Evolutionary conservation across 805 yeast genomes (phyloP).

Genomic region (Candida chilensis): DNA sequence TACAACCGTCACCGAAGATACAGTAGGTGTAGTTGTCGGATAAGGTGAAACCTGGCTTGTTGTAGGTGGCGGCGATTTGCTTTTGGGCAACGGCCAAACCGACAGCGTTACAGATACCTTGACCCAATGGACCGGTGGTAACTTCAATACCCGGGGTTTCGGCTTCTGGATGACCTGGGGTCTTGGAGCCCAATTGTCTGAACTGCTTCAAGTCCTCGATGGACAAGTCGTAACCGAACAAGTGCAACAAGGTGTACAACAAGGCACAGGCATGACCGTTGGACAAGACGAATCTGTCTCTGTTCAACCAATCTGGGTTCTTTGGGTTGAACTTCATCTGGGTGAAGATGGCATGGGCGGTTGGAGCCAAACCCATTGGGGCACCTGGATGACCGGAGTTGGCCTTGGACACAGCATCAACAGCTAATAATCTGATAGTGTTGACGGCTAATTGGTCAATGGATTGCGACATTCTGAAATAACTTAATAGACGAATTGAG

Average conservation of each 20-base stretch:
- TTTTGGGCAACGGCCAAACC: constrained; percentile 95
- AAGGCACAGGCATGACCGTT: constrained; percentile 96
- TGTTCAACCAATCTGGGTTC: constrained; percentile 87
- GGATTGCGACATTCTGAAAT: constrained; percentile 3
- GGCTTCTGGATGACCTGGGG: constrained; percentile 97
- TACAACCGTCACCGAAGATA: constrained; percentile 95
- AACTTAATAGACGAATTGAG: neutral
- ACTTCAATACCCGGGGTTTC: constrained; percentile 92
- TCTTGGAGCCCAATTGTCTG: constrained; percentile 83
- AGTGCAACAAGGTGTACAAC: constrained; percentile 74
- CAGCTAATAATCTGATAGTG: constrained; percentile 85
- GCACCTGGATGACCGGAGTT: constrained; percentile 99
- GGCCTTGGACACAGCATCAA: constrained; percentile 80
- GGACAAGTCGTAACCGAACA: constrained; percentile 74
- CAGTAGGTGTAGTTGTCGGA: constrained; percentile 71
- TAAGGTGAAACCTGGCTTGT: constrained; percentile 72
- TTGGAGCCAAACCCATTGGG: constrained; percentile 95
- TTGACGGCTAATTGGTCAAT: constrained; percentile 70
- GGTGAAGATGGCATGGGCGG: constrained; percentile 82
- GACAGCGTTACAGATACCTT: constrained; percentile 93
- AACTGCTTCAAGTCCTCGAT: constrained; percentile 84
- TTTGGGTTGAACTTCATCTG: constrained; percentile 82
- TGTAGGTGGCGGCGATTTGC: constrained; percentile 86
- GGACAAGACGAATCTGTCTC: constrained; percentile 91
- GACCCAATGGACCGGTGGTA: constrained; percentile 98